phyloP scores from a whole-genome alignment of 495 filamentous ascomycete genomes.

The Tricharina praecox region DNA sequence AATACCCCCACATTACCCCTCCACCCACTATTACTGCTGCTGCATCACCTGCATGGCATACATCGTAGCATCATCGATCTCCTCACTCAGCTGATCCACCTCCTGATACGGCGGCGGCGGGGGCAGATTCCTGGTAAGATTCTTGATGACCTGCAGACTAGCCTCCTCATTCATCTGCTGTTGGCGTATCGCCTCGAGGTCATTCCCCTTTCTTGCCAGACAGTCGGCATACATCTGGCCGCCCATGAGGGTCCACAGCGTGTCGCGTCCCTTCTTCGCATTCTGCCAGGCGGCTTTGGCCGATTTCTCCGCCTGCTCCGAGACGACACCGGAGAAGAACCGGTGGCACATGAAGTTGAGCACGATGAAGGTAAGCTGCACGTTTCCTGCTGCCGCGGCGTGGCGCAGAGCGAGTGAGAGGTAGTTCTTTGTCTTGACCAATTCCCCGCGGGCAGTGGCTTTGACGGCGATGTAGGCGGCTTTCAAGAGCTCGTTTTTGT shows the following conservation, averaged over 20 bases:
- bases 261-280: conserved; percentile 57
- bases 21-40: too few species aligned
- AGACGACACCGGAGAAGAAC: conserved; percentile 73
- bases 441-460: conserved; percentile 37
- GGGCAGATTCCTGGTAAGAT: conserved; percentile 7
- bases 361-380: conserved; percentile 65
- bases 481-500: conserved; percentile 54
- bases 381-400: conserved; percentile 33
- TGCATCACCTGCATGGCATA: too few species aligned
- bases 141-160: conserved; percentile 12
- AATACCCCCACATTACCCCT: too few species aligned
- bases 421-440: conserved; percentile 59
- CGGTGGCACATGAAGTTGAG: conserved; percentile 70
- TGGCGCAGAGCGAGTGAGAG: conserved; percentile 44
- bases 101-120: not conserved
- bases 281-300: conserved; percentile 55
- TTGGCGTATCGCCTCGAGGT: conserved; percentile 19
- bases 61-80: too few species aligned
- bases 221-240: conserved; percentile 25
- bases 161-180: conserved; percentile 20
- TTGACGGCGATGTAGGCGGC: conserved; percentile 65
- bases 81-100: too few species aligned
- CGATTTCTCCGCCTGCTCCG: conserved; percentile 80
- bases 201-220: conserved; percentile 21
- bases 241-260: conserved; percentile 46